Evolutionary conservation across 1,284 basidiomycete genomes (phyloP), one percentile per base, ranked within the genome.

Genomic region (Volvariella surrecta): DNA sequence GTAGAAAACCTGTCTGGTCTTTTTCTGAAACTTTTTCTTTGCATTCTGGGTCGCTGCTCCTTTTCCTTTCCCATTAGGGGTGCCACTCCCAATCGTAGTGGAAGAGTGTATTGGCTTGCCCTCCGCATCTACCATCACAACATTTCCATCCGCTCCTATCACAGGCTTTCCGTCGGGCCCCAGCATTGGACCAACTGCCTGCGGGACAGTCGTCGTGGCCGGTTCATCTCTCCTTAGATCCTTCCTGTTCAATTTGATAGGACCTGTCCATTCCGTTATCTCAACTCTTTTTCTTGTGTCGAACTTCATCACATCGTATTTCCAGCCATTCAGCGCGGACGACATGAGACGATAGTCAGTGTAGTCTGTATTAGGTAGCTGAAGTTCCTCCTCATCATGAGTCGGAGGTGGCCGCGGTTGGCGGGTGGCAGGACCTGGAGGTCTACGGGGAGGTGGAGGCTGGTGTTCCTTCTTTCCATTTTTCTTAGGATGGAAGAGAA

Each of bases 191-290:
- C 67, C 69, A 17, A 82, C 76, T 13, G 80, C 70, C 52, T 73
- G 60, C 43, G 68, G 73, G 45, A 63, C 62, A 30, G 54, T 59
- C 21, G 54, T 59, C 10, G 51, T 55, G 15, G 55, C 50, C 13
- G 60, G 53, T 17, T 74, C 74, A 40, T 77, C 73, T 45, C 73
- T 67, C 50, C 76, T 67, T 47, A 81, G 60, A 53, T 92, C 86
- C 63, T 90, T 92, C 53, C 89, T 71, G 59, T 92, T 92, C 50
- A 92, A 68, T 64, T 86, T 89, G 55, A 92, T 79, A 4, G 89
- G 89, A 45, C 61, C 60, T 37, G 66, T 58, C 84, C 85, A 88
- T 19, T 61, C 58, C 43, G 67, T 68, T 47, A 86, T 69, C 53
- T 88, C 83, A 42, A 85, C 65, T 13, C 69, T 61, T 53, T 79